Evolutionary conservation across 176 grass and related monocot genomes (phyloP).

Genomic region (Ensete ventricosum): DNA sequence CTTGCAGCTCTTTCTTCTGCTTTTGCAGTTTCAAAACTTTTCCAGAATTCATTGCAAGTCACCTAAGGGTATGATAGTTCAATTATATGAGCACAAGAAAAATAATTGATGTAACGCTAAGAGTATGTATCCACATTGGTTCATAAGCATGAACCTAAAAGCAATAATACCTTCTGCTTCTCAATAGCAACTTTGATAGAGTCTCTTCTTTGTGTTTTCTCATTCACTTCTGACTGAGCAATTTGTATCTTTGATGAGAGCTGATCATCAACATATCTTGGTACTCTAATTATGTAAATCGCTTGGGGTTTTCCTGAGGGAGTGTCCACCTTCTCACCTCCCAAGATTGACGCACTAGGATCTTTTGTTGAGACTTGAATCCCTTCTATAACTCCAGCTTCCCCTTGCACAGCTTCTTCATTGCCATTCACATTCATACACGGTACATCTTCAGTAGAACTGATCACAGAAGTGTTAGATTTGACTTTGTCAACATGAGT

Average conservation of each 20-base stretch:
- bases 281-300: conserved; percentile 49
- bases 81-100: conserved; percentile 16
- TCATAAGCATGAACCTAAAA: background rate
- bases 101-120: conserved; percentile 1
- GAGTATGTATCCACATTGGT: background rate
- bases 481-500: background rate
- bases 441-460: conserved; percentile 2
- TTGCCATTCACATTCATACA: conserved; percentile 20
- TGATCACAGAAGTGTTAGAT: conserved; percentile 26
- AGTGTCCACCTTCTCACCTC: conserved; percentile 25
- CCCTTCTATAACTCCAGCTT: conserved; percentile 17
- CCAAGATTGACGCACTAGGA: conserved; percentile 10
- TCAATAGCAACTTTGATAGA: conserved; percentile 47
- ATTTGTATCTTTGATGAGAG: conserved; percentile 53
- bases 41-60: conserved; percentile 32
- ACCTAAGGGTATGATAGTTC: conserved; percentile 35
- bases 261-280: conserved; percentile 51
- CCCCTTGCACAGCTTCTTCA: conserved; percentile 13
- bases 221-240: conserved; percentile 47
- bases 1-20: conserved; percentile 57
- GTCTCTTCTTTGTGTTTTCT: conserved; percentile 62
- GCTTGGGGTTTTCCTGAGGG: conserved; percentile 21
- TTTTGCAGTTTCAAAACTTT: conserved; percentile 42
- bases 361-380: conserved; percentile 18
- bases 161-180: conserved; percentile 55